These are phyloP conservation scores for Zalaria sp. DNA, from an alignment of 2,329 filamentous ascomycete genomes.

Conservation along the genomic window DNA sequence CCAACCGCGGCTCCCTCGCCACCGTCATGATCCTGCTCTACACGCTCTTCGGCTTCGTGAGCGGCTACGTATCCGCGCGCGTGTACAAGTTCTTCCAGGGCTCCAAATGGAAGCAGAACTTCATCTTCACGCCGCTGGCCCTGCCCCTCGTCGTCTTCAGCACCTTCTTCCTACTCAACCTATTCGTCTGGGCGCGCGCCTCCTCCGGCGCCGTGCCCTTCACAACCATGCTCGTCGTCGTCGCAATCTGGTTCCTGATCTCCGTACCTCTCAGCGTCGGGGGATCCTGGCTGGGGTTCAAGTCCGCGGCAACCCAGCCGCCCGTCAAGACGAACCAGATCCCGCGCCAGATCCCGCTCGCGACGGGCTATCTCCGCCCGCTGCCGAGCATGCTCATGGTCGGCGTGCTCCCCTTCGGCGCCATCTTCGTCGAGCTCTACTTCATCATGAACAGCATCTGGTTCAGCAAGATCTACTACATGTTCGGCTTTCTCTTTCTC, in stretches of 20 bases:
- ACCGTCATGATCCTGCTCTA: constrained; percentile 91
- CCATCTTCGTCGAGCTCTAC: constrained; percentile 96
- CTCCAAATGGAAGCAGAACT: constrained; percentile 89
- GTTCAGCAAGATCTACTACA: constrained; percentile 99
- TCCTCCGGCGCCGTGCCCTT: constrained; percentile 93
- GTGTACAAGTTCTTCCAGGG: constrained; percentile 92
- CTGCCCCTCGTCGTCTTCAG: constrained; percentile 77
- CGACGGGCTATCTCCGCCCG: constrained; percentile 68
- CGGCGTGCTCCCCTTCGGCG: constrained; percentile 83
- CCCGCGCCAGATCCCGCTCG: constrained; percentile 83
- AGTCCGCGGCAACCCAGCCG: constrained; percentile 49
- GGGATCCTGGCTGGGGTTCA: constrained; percentile 90
- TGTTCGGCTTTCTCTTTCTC: constrained; percentile 98
- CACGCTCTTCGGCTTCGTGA: constrained; percentile 81
- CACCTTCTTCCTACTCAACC: constrained; percentile 83
- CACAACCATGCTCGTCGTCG: constrained; percentile 86
- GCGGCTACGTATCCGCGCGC: constrained; percentile 77
- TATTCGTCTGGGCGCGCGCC: constrained; percentile 89
- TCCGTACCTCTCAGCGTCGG: constrained; percentile 81
- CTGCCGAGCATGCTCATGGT: constrained; percentile 85
- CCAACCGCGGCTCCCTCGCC: constrained; percentile 84
- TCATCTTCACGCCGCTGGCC: constrained; percentile 71
- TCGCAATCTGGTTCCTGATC: constrained; percentile 93
- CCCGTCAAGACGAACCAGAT: constrained; percentile 97
- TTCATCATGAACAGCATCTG: constrained; percentile 99